Evolutionary conservation across 169 alveolate genomes (phyloP).

Genomic region (Cryptosporidium viatorum): DNA sequence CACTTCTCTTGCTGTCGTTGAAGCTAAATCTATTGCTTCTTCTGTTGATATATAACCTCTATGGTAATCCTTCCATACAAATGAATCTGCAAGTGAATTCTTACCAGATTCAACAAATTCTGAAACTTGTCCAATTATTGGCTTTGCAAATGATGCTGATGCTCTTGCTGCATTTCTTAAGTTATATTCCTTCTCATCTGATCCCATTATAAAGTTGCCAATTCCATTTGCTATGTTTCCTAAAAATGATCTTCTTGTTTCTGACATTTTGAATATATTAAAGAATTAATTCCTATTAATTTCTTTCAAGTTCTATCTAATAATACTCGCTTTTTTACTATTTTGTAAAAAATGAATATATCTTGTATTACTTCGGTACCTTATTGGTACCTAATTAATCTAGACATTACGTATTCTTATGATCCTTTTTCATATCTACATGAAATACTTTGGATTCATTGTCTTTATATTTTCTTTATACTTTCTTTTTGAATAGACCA

Average conservation of each 20-base stretch:
- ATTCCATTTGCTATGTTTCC: slow-evolving; percentile 35
- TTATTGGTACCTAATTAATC: not conserved
- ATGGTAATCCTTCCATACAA: slow-evolving; percentile 48
- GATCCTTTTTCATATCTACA: slow-evolving; percentile 2
- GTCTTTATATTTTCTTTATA: not conserved
- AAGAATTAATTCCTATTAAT: not conserved
- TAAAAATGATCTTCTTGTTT: slow-evolving; percentile 19
- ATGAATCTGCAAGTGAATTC: slow-evolving; percentile 50
- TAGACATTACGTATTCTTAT: slow-evolving; percentile 8
- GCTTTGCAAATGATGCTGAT: slow-evolving; percentile 46
- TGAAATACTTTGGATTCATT: not conserved
- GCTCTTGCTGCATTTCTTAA: slow-evolving; percentile 37
- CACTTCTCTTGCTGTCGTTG: slow-evolving; percentile 58
- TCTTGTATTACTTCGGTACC: not conserved
- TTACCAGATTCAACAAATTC: slow-evolving; percentile 42
- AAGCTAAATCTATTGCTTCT: slow-evolving; percentile 70
- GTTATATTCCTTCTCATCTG: slow-evolving; percentile 29
- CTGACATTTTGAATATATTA: slow-evolving; percentile 43
- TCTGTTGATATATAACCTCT: slow-evolving; percentile 55
- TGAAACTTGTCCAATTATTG: slow-evolving; percentile 31
- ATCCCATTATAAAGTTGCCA: slow-evolving; percentile 39
- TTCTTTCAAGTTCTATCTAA: not conserved
- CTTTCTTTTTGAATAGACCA: not conserved
- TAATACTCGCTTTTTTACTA: not conserved
- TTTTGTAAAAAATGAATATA: not conserved